Conservation (phyloP, 2,329 filamentous ascomycete genomes). For the Fusarium clavum region DNA sequence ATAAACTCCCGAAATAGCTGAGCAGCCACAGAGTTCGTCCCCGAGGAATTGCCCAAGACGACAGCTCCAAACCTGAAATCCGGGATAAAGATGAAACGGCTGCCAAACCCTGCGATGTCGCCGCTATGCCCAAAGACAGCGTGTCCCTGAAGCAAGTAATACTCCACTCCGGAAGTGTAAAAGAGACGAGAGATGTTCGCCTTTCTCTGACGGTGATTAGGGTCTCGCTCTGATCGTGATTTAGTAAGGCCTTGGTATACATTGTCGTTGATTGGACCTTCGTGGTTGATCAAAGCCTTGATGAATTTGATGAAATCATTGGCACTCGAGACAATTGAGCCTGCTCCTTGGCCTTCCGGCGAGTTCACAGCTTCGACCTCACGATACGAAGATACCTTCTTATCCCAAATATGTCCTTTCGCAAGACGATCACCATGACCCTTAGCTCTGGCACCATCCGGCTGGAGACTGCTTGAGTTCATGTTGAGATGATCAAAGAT, state of each 20-base stretch:
- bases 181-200: constrained; percentile 21
- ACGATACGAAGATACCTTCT: background rate
- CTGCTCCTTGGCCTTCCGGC: constrained; percentile 48
- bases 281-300: constrained; percentile 42
- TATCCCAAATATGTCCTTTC: constrained; percentile 27
- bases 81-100: constrained; percentile 47
- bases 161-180: constrained; percentile 43
- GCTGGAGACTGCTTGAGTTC: constrained; percentile 11
- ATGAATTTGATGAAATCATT: constrained; percentile 49
- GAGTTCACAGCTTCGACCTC: constrained; percentile 17
- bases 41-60: constrained; percentile 43
- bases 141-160: constrained; percentile 36
- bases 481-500: constrained; percentile 5
- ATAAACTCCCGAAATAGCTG: constrained; percentile 40
- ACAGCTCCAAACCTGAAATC: constrained; percentile 42
- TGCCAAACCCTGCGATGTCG: constrained; percentile 41
- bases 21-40: constrained; percentile 21
- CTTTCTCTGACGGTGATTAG: constrained; percentile 13
- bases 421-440: background rate
- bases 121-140: constrained; percentile 46
- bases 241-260: constrained; percentile 41
- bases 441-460: background rate
- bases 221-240: constrained; percentile 33
- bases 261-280: constrained; percentile 40
- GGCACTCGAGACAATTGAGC: constrained; percentile 46